phyloP scores from a whole-genome alignment of 352 stramenopile genomes.

The Globisporangium paddicum region DNA sequence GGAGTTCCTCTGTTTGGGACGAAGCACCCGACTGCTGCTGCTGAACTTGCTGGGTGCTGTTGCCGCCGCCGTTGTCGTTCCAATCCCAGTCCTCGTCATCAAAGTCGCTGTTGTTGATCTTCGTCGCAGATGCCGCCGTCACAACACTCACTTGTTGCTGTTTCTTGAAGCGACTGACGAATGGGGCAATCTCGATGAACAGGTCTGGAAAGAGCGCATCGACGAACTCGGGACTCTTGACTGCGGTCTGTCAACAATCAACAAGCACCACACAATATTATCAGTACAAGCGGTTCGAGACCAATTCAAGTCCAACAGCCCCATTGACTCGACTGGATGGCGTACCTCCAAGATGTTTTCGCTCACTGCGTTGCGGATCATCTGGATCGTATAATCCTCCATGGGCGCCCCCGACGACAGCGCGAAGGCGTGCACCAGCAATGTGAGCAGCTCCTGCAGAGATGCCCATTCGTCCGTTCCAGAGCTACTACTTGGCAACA shows the following conservation, averaged over 20 bases:
- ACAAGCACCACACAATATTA: no score
- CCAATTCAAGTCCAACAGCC: not conserved
- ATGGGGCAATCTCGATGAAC: conserved; percentile 25
- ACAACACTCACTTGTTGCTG: not conserved
- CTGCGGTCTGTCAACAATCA: conserved; percentile 17
- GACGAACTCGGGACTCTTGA: conserved; percentile 18
- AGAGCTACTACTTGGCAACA: not conserved
- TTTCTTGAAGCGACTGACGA: conserved; percentile 11
- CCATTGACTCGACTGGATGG: not conserved
- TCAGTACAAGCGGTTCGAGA: no score
- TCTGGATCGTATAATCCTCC: conserved; percentile 67
- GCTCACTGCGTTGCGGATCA: conserved; percentile 50
- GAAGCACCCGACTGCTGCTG: not conserved
- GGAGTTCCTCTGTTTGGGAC: conserved; percentile 18
- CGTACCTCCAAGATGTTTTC: conserved; percentile 48
- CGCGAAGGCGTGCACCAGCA: conserved; percentile 64
- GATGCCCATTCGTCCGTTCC: conserved; percentile 19
- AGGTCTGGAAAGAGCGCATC: conserved; percentile 27
- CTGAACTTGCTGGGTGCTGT: not conserved
- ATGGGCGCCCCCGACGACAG: conserved; percentile 36
- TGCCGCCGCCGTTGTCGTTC: conserved; percentile 26
- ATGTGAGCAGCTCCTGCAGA: conserved; percentile 42
- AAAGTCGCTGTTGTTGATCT: conserved; percentile 7
- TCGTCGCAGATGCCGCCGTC: not conserved
- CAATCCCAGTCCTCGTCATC: conserved; percentile 63